Percentiles rank a stretch among this genome's conserved stretches.
These are phyloP conservation scores for Stenocarpella maydis DNA, from an alignment of 2,329 filamentous ascomycete species.

Conservation along the genomic window DNA sequence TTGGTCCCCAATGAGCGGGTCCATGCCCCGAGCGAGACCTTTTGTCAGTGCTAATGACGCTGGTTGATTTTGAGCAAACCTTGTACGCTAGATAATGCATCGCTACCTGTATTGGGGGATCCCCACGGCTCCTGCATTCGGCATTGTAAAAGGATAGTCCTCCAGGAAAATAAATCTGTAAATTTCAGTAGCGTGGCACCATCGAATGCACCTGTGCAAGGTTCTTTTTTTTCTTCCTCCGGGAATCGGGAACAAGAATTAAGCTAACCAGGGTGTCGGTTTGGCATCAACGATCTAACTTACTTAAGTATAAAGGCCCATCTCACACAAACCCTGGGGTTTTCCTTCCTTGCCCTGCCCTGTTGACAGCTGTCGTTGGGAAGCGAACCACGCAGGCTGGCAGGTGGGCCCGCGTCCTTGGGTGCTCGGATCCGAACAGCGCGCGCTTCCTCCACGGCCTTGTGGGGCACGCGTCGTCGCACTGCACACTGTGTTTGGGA, in stretches of 20 bases:
- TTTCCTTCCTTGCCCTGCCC: not conserved
- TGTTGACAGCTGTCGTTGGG: not conserved
- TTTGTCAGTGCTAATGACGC: not conserved
- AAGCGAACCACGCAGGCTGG: not conserved
- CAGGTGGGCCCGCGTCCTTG: not conserved
- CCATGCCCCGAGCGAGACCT: not conserved
- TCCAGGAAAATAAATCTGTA: not conserved
- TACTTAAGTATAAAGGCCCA: no score
- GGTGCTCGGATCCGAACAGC: constrained; percentile 17
- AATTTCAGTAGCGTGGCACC: not conserved
- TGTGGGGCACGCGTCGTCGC: not conserved
- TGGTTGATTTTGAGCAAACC: not conserved
- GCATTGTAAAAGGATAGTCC: not conserved
- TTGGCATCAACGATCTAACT: constrained; percentile 16
- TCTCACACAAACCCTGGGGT: not conserved
- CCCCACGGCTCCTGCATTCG: not conserved
- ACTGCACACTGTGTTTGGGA: constrained; percentile 14
- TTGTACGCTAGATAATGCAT: not conserved
- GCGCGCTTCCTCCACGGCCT: constrained; percentile 20
- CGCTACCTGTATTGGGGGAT: not conserved
- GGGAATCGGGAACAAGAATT: constrained; percentile 3
- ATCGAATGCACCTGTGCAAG: constrained; percentile 9
- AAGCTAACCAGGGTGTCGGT: not conserved
- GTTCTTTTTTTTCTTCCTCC: not conserved
- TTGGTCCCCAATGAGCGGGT: not conserved